Evolutionary conservation across 805 yeast species (phyloP).

Genomic region (Sungouiella thailandica): DNA sequence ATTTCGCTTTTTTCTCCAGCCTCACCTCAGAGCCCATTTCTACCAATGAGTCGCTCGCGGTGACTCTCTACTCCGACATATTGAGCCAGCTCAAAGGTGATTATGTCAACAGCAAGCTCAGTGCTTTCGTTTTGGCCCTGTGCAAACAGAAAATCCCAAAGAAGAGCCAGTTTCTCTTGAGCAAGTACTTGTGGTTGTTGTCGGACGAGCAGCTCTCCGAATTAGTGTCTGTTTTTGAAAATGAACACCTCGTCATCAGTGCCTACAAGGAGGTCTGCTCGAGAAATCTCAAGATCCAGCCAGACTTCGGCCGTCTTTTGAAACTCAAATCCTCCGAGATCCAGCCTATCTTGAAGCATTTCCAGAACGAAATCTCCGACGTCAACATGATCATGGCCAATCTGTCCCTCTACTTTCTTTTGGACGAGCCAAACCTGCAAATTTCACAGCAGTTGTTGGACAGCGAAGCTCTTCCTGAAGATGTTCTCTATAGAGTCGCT

Average conservation of each 20-base stretch:
- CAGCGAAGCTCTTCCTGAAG: conserved; percentile 4
- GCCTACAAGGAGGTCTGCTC: conserved; percentile 4
- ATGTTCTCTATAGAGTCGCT: conserved; percentile 11
- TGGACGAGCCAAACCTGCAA: conserved; percentile 5
- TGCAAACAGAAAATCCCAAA: conserved; percentile 2
- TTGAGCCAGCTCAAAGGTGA: conserved; percentile 23
- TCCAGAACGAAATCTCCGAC: conserved; percentile 4
- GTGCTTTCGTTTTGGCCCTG: conserved; percentile 7
- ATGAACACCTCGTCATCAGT: conserved; percentile 2
- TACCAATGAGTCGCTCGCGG: conserved; percentile 22
- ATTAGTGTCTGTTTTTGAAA: conserved; percentile 5
- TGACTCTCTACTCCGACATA: conserved; percentile 31
- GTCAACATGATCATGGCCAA: conserved; percentile 5
- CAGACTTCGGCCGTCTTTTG: conserved; percentile 8
- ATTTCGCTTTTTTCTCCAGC: conserved; percentile 16
- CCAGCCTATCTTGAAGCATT: conserved; percentile 3
- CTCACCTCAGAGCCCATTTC: conserved; percentile 2
- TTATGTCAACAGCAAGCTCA: conserved; percentile 7
- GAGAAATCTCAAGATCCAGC: conserved; percentile 4
- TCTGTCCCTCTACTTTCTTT: conserved; percentile 6
- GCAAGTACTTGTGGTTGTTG: conserved; percentile 23
- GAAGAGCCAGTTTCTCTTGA: conserved; percentile 15
- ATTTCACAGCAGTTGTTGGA: conserved; percentile 3
- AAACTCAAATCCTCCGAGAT: conserved; percentile 6
- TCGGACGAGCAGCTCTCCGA: conserved; percentile 16